A percentile compares a stretch with the other conserved stretches of the same genome.
Evolutionary conservation across 257 asterid species (phyloP).

Genomic region (Salvia miltiorrhiza): DNA sequence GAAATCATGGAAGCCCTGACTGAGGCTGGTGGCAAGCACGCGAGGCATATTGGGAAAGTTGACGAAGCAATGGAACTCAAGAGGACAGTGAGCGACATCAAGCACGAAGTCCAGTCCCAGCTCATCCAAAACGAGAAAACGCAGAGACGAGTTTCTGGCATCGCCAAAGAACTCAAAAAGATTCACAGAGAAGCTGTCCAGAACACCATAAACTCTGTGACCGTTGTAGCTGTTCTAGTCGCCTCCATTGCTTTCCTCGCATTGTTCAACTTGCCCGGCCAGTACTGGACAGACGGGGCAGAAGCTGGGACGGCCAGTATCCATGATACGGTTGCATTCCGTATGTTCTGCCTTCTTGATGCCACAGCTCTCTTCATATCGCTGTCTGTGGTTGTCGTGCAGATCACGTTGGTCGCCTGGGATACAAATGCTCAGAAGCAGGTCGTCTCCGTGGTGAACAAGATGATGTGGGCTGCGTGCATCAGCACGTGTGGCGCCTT

Average conservation of each 20-base stretch:
- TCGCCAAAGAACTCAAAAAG: conserved; percentile 93
- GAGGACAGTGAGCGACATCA: conserved; percentile 93
- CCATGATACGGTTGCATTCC: conserved; percentile 51
- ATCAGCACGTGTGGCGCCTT: conserved; percentile 92
- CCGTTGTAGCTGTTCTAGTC: conserved; percentile 86
- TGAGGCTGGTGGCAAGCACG: conserved; percentile 89
- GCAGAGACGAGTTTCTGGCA: conserved; percentile 84
- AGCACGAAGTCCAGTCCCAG: conserved; percentile 91
- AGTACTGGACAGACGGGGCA: conserved; percentile 39
- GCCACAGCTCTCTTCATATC: conserved; percentile 89
- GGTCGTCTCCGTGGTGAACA: conserved; percentile 83
- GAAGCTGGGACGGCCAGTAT: conserved; percentile 62
- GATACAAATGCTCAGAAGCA: conserved; percentile 83
- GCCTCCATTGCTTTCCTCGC: conserved; percentile 96
- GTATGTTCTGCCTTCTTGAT: conserved; percentile 75
- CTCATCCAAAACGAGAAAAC: conserved; percentile 88
- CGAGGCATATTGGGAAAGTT: conserved; percentile 57
- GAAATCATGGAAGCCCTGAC: conserved; percentile 62
- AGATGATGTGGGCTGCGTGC: conserved; percentile 98
- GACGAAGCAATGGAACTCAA: conserved; percentile 83
- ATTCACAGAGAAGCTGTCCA: conserved; percentile 93
- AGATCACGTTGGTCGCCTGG: conserved; percentile 91
- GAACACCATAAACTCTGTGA: conserved; percentile 84
- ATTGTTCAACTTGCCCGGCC: conserved; percentile 89
- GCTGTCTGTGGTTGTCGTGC: conserved; percentile 85